These are phyloP conservation scores for Ilex asprella DNA, from an alignment of 257 asterid species.

Conservation along the genomic window DNA sequence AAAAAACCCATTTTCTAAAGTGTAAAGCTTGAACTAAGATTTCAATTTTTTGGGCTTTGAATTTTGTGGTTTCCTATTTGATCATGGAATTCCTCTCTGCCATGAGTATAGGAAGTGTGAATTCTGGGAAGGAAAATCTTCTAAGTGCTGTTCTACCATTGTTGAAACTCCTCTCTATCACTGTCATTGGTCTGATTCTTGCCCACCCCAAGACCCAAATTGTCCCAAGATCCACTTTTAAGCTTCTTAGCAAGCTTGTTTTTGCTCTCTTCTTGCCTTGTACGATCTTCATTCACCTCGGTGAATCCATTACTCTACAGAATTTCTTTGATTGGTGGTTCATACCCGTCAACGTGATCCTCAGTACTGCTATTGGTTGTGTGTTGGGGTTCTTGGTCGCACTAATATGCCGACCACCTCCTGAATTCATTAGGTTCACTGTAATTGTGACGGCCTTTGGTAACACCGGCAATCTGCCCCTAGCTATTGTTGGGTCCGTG, in stretches of 20 bases:
- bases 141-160: constrained; percentile 50
- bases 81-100: constrained; percentile 30
- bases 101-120: constrained; percentile 7
- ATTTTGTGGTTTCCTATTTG: not conserved
- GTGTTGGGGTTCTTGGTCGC: constrained; percentile 69
- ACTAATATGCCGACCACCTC: constrained; percentile 66
- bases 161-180: constrained; percentile 65
- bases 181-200: constrained; percentile 67
- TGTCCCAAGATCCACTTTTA: constrained; percentile 79
- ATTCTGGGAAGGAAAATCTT: constrained; percentile 5
- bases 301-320: constrained; percentile 64
- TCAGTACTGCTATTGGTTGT: constrained; percentile 79
- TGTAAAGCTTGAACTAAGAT: no score
- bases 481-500: constrained; percentile 77
- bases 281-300: constrained; percentile 73
- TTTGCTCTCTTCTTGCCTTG: constrained; percentile 86
- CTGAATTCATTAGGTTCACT: constrained; percentile 67
- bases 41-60: no score
- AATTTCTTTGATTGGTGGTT: constrained; percentile 85
- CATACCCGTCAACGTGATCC: constrained; percentile 77
- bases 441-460: constrained; percentile 87
- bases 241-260: constrained; percentile 88
- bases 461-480: constrained; percentile 88
- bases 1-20: no score
- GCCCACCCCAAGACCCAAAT: constrained; percentile 69